Base-by-base conservation (phyloP, 1,139 yeast species). In the Zygosaccharomyces pseudobailii region DNA sequence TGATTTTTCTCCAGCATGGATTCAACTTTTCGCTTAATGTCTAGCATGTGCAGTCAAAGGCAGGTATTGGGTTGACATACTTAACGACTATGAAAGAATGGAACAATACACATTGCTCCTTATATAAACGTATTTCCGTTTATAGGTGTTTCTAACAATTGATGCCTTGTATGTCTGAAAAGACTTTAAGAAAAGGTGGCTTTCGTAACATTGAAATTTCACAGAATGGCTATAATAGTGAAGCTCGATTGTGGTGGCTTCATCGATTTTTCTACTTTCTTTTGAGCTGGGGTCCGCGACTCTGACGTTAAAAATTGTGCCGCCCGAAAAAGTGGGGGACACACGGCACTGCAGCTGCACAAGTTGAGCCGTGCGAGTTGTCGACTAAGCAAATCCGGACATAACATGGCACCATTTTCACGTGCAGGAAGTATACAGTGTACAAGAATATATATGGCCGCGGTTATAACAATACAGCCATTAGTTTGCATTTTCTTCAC, bases 401-500 rank as follows among this genome's bases (percentile, higher is more conserved):
- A 30, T 4, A 6, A 3, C 1, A n/a, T 30, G 33, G 13, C 33
- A n/a, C 33, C 6, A 9, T 10, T 30, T 19, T 30, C 13, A 30
- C 33, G 17, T 30, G 13, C 33, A 30, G 13, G 33, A 30, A 19
- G 13, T 30, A 30, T 30, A 30, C 17, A 30, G 19, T 9, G 33
- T n/a, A n/a, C 13, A 5, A 30, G 33, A 30, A 30, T 30, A 30
- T 30, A 30, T 30, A 30, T 7, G 33, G 13, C 33, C 19, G 33
- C 5, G 4, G 33, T 28, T 13, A 28, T 2, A 10, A n/a, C 13
- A 13, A 13, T 7, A 24, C 7, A 2, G 21, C 23, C 22, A 40
- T 24, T 38, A 42, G 5, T 37, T 36, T 21, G 44, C 17, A 35
- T 36, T 3, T 6, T 48, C 49, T 38, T 62, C 71, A 23, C 55